Percentiles rank a stretch among this genome's conserved stretches.
Conservation (phyloP, 2,329 filamentous ascomycete genomes). For the Penicillium sclerotiorum region DNA sequence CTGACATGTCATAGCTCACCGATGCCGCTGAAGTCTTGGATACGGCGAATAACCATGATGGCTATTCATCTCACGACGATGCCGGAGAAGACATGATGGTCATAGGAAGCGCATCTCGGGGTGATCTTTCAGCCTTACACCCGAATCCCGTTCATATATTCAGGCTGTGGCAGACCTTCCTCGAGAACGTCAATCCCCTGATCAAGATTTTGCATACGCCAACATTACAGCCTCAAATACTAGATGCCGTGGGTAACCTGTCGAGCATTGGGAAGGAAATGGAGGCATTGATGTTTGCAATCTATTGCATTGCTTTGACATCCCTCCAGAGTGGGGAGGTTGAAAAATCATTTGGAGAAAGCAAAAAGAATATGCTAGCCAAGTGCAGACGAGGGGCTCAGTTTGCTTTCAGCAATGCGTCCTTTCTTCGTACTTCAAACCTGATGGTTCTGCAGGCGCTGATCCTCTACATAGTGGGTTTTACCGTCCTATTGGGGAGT, state of each 20-base stretch:
- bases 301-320: slow-evolving; percentile 58
- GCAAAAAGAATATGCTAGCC: slow-evolving; percentile 19
- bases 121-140: slow-evolving; percentile 15
- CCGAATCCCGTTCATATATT: slow-evolving; percentile 26
- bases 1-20: slow-evolving; percentile 18
- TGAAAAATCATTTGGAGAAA: slow-evolving; percentile 24
- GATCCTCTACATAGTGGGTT: slow-evolving; percentile 46
- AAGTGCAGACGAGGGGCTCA: slow-evolving; percentile 21
- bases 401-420: slow-evolving; percentile 21
- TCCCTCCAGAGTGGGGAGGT: slow-evolving; percentile 35
- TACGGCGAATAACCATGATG: slow-evolving; percentile 11
- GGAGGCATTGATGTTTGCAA: slow-evolving; percentile 68
- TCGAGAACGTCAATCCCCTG: slow-evolving; percentile 60
- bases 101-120: slow-evolving; percentile 1
- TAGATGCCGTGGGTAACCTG: slow-evolving; percentile 26
- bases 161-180: slow-evolving; percentile 30
- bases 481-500: background rate
- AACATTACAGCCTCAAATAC: slow-evolving; percentile 27
- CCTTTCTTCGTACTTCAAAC: slow-evolving; percentile 48
- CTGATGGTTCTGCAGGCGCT: slow-evolving; percentile 51
- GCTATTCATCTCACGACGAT: slow-evolving; percentile 12
- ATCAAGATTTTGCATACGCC: slow-evolving; percentile 76
- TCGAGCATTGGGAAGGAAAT: slow-evolving; percentile 32
- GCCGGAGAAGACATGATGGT: slow-evolving; percentile 17
- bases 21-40: slow-evolving; percentile 23